Conservation (phyloP, 2,329 filamentous ascomycete species). For the Pseudogymnoascus sp. region DNA sequence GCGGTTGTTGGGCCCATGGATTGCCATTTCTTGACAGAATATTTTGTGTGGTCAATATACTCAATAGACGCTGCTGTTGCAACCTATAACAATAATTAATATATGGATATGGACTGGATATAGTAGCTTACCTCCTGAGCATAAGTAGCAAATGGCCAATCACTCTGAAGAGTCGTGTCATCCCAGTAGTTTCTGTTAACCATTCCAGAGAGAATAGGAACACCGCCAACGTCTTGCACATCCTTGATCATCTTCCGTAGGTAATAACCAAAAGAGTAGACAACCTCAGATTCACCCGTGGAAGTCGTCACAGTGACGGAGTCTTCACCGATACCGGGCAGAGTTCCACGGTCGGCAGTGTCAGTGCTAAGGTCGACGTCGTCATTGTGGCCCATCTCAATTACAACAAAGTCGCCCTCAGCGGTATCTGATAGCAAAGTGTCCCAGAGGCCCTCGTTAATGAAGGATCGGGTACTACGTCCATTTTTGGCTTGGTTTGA, state of each 20-base stretch:
- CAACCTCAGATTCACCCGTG: constrained; percentile 15
- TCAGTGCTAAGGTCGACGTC: constrained; percentile 18
- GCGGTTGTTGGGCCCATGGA: constrained; percentile 17
- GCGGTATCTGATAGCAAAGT: constrained; percentile 13
- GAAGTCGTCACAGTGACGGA: constrained; percentile 17
- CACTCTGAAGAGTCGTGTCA: constrained; percentile 13
- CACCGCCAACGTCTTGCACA: constrained; percentile 16
- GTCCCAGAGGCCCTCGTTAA: constrained; percentile 1
- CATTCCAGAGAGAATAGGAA: constrained; percentile 23
- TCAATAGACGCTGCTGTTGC: constrained; percentile 15
- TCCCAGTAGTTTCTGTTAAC: constrained; percentile 19
- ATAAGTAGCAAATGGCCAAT: constrained; percentile 21
- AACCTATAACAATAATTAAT: constrained; percentile 10
- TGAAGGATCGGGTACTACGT: background rate
- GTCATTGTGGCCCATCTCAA: constrained; percentile 25
- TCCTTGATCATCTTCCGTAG: constrained; percentile 24
- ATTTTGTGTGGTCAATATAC: constrained; percentile 24
- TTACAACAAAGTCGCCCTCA: constrained; percentile 19
- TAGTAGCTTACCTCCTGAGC: constrained; percentile 8
- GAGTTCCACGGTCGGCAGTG: constrained; percentile 18
- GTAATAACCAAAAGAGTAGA: constrained; percentile 24
- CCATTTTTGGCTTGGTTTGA: background rate
- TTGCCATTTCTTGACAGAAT: constrained; percentile 20
- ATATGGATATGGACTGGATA: background rate
- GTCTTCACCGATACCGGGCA: constrained; percentile 20